Base-by-base conservation (phyloP, 1,284 basidiomycete species). In the Rhodotorula sp. region DNA sequence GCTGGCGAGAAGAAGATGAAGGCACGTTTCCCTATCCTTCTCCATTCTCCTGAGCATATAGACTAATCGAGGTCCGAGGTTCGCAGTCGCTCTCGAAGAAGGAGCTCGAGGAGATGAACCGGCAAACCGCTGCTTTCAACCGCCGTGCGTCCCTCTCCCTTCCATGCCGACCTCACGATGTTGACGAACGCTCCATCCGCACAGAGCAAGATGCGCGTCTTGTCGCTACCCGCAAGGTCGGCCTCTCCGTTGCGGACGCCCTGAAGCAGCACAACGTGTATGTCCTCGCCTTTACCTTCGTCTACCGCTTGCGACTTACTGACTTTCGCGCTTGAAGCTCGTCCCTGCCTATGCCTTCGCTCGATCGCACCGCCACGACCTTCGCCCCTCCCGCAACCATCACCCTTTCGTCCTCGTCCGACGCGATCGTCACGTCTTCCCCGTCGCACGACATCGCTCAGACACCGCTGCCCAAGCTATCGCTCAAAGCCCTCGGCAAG, bases 51-150 rank as follows among this genome's bases (percentile, higher is more conserved):
- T 37, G 17, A 0, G 15, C 12, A 19, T 27, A n/a, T 8, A 4
- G 22, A 7, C 34, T 17, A n/a, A n/a, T n/a, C n/a, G n/a, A n/a
- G n/a, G n/a, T n/a, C n/a, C n/a, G n/a, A n/a, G n/a, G n/a, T 19
- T 32, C 34, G 41, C 66, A 68, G 71, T 25, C 36, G 4, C 60
- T 72, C 1, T 61, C 66, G n/a, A 72, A 70, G 60, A 75, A 75
- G 54, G 66, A 21, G 7, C 53, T 66, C 22, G 70, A 67, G 5
- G 68, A 70, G 63, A 75, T 72, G 73, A 46, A 75, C 57, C 41
- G 51, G 32, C 25, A 41, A 48, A 53, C 70, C 0, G 73, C 70
- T 1, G 44, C 58, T 1, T 37, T 70, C 1, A 58, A 60, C 21
- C 73, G 73, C 32, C 50, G 70, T 74, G 17, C 39, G 71, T 55